Base-by-base conservation (phyloP, 2,329 filamentous ascomycete genomes). In the Aspergillus pseudonomiae region DNA sequence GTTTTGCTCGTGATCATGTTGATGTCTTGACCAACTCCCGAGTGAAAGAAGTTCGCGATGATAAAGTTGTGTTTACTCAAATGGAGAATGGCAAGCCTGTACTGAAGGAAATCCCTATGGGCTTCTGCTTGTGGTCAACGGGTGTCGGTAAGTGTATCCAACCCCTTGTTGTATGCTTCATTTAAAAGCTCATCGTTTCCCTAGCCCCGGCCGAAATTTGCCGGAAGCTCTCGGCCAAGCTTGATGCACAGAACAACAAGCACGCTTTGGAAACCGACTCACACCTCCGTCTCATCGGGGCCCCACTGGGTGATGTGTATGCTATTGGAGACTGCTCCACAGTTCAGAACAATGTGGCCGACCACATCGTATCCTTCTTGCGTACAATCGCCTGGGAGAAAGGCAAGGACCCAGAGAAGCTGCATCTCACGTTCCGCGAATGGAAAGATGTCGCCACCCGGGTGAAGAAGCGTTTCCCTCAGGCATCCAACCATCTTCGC, bases 101-200 rank as follows among this genome's bases (percentile, higher is more conserved):
- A n/a, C 91, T 89, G 28, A 99, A 99, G 77, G 95, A 99, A 73
- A 87, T 99, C 0, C 94, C 95, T 0, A 94, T 93, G 83, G 95
- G 93, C 32, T 97, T 99, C 81, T 98, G 95, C 72, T 84, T 99
- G 16, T 99, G 95, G 95, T 98, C 95, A 0, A 99, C 95, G 0
- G 95, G 95, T 65, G 94, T 99, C 39, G 79, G 81, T 83, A 73
- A 74, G 81, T 76, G 30, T 34, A 26, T 11, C 34, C 11, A 21
- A 2, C 45, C 19, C 24, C 12, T 12, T 14, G 57, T 3, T n/a
- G 24, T 14, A 10, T 41, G 9, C 0, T 16, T 54, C 26, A 34
- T 57, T 43, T 43, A 68, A 4, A 36, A n/a, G 12, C 63, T 68
- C 56, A 60, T 53, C 45, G 34, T 26, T 28, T 14, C 30, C 53